Conservation (phyloP, 495 filamentous ascomycete species). For the Amphirosellinia nigrospora region DNA sequence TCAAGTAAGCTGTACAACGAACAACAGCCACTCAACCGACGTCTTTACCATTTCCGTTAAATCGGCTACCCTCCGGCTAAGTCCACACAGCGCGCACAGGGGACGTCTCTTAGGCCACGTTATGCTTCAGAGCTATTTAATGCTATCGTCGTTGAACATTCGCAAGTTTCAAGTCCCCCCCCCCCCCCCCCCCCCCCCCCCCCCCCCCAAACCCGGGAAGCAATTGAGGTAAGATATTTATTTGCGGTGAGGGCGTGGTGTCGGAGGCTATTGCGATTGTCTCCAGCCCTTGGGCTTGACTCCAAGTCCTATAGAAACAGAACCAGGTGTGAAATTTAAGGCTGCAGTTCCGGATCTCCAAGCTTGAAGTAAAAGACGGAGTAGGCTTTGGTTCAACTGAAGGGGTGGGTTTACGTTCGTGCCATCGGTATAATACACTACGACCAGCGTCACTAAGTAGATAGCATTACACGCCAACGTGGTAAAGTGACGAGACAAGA, state of each 20-base stretch:
- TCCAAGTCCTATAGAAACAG: neutral
- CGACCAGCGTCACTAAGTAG: neutral
- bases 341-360: neutral
- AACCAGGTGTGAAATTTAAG: neutral
- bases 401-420: neutral
- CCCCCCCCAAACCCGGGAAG: no score
- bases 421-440: neutral
- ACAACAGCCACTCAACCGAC: neutral
- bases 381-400: neutral
- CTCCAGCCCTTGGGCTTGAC: neutral
- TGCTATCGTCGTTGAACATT: neutral
- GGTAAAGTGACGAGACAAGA: slow-evolving; percentile 1
- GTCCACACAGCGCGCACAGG: neutral
- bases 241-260: neutral
- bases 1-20: neutral
- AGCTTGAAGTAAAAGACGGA: neutral
- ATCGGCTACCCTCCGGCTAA: neutral
- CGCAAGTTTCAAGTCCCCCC: neutral
- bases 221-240: neutral
- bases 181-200: no score
- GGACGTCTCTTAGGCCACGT: neutral
- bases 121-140: neutral
- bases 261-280: neutral
- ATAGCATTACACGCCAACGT: neutral
- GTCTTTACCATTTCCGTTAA: neutral